Evolutionary conservation across 768 basidiomycete species (phyloP), one percentile per base, ranked within the genome.

Genomic region (Suillus luteus): DNA sequence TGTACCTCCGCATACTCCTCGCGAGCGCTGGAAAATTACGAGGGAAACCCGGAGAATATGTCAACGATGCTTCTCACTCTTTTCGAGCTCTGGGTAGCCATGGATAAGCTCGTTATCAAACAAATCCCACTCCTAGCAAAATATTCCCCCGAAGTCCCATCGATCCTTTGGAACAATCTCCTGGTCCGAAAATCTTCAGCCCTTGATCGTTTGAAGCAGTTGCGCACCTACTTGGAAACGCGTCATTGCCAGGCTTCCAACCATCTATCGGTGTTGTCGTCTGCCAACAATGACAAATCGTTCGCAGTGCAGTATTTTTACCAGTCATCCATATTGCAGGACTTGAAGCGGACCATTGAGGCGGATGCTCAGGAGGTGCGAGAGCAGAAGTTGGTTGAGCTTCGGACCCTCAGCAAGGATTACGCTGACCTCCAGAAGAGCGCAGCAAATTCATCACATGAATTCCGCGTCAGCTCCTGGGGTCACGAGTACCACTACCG

Each of bases 11-110:
- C 64, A 9, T 79, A 82, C 52, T 69, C 71, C 1, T 65, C 64
- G 1, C 48, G 71, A 0, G 76, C 82, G 0, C 22, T 49, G 43
- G 31, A 17, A 1, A 57, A 60, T 1, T 82, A 81, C 55, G 37
- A 59, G 9, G 64, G 65, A 15, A 80, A 76, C 41, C 78, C 82
- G 3, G 81, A 83, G 59, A 66, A 73, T 38, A 43, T 71, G 7
- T 84, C 83, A 0, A 61, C 79, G 1, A 81, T 85, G 77, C 65
- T 85, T 51, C 69, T 86, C 46, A 73, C 72, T 6, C 62, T 55
- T 14, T 31, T 73, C 27, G 79, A 83, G 31, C 73, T 79, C 31
- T 79, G 78, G 79, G 62, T 76, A 17, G 78, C 73, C 0, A 63
- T 80, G 11, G 78, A 79, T 59, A 72, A 66, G 11, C 19, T 74